Conservation (phyloP, 169 alveolate species). For the Babesia ovata region DNA sequence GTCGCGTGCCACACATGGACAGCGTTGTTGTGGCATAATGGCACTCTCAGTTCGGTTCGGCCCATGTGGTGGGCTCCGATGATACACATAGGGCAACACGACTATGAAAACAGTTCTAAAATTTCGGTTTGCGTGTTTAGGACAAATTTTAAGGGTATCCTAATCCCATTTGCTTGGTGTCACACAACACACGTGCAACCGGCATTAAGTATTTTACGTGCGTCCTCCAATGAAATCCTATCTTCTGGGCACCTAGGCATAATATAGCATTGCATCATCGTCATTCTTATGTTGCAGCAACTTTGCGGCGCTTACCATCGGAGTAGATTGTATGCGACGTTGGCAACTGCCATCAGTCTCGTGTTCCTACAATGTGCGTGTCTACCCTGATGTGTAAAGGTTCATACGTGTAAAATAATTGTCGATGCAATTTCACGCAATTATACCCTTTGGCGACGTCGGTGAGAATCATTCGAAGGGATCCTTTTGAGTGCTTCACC, state of each 20-base stretch:
- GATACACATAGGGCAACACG: neutral
- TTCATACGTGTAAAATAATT: neutral
- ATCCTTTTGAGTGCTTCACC: conserved; percentile 11
- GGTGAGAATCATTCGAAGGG: conserved; percentile 15
- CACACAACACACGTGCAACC: neutral
- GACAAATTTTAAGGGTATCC: neutral
- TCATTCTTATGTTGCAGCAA: neutral
- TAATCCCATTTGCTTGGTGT: neutral
- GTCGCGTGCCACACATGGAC: conserved; percentile 31
- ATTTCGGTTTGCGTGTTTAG: neutral
- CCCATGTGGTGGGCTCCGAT: neutral
- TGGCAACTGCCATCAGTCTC: conserved; percentile 35
- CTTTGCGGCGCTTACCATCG: conserved; percentile 4
- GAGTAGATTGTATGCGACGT: conserved; percentile 38
- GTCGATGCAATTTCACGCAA: neutral
- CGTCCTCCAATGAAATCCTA: conserved; percentile 30
- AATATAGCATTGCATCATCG: neutral
- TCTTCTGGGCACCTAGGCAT: conserved; percentile 36
- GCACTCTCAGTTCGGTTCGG: neutral
- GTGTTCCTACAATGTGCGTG: conserved; percentile 16
- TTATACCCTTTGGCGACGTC: conserved; percentile 32
- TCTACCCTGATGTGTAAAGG: neutral
- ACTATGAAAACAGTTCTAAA: neutral
- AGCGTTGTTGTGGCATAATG: neutral
- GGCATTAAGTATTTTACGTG: conserved; percentile 25